Evolutionary conservation across 352 stramenopile genomes (phyloP).

Genomic region (Phytophthora aleatoria): DNA sequence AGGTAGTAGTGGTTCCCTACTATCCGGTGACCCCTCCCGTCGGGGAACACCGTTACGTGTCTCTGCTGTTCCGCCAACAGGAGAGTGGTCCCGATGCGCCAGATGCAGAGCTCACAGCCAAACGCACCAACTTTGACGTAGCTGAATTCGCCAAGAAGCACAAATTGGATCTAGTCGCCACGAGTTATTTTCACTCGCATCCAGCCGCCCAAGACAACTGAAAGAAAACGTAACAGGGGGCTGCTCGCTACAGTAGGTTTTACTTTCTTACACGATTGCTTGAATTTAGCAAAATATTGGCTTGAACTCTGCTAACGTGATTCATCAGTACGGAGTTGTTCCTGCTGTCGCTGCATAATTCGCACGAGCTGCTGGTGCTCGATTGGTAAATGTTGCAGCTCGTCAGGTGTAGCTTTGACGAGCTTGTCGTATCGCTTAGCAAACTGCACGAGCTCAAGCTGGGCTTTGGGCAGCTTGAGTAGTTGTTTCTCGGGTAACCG

Average conservation of each 20-base stretch:
- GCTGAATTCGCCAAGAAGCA: constrained; percentile 39
- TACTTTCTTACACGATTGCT: constrained; percentile 13
- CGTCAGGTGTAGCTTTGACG: constrained; percentile 31
- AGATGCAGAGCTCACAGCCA: constrained; percentile 29
- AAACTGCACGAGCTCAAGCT: constrained; percentile 60
- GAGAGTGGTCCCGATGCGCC: constrained; percentile 7
- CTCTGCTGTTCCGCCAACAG: constrained; percentile 52
- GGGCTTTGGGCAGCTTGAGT: constrained; percentile 36
- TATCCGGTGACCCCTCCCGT: constrained; percentile 58
- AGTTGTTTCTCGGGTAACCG: constrained; percentile 42
- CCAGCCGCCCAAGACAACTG: constrained; percentile 23
- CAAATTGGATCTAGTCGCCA: constrained; percentile 37
- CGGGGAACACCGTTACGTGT: constrained; percentile 65
- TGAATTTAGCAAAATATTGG: neutral
- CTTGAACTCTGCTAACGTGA: constrained; percentile 6
- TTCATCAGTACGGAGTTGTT: constrained; percentile 12
- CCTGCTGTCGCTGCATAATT: constrained; percentile 35
- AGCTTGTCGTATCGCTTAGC: constrained; percentile 60
- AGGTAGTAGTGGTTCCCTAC: constrained; percentile 53
- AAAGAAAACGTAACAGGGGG: neutral
- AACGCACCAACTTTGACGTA: constrained; percentile 60
- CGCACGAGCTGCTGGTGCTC: constrained; percentile 50
- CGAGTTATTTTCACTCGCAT: constrained; percentile 52
- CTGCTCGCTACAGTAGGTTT: neutral
- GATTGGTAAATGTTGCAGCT: constrained; percentile 41